These are phyloP conservation scores for Helminthosporium solani DNA, from an alignment of 2,329 filamentous ascomycete species.

Conservation along the genomic window DNA sequence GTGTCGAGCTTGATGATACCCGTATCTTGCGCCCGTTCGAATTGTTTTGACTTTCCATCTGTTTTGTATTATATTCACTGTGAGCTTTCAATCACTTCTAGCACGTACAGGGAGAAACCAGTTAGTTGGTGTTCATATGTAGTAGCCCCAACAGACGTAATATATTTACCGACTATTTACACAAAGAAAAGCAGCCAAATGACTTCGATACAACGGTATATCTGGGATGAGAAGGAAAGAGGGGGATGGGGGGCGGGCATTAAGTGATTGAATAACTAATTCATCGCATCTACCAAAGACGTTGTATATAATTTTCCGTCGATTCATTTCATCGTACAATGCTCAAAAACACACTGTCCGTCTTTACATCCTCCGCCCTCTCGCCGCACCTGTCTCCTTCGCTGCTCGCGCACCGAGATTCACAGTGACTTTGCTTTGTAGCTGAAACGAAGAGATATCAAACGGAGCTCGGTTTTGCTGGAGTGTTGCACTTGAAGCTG, in stretches of 20 bases:
- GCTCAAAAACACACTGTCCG: background rate
- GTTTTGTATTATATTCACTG: no score
- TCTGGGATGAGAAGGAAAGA: background rate
- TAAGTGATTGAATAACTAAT: slow-evolving; percentile 1
- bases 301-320: background rate
- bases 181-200: background rate
- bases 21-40: no score
- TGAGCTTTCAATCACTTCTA: no score
- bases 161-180: background rate
- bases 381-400: slow-evolving; percentile 17
- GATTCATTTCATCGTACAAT: background rate
- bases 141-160: background rate
- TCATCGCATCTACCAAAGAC: slow-evolving; percentile 4
- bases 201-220: background rate
- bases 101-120: no score
- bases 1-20: no score
- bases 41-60: no score
- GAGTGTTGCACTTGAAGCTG: slow-evolving; percentile 3
- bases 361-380: background rate
- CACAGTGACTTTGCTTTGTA: slow-evolving; percentile 40
- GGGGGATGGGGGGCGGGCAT: background rate
- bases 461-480: slow-evolving; percentile 31
- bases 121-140: no score
- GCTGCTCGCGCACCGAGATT: slow-evolving; percentile 30
- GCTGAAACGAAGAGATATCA: slow-evolving; percentile 34